A percentile compares a stretch with the other conserved stretches of the same genome.
phyloP scores from a whole-genome alignment of 2,329 filamentous ascomycete genomes.

The Ophiostoma tasmaniense region DNA sequence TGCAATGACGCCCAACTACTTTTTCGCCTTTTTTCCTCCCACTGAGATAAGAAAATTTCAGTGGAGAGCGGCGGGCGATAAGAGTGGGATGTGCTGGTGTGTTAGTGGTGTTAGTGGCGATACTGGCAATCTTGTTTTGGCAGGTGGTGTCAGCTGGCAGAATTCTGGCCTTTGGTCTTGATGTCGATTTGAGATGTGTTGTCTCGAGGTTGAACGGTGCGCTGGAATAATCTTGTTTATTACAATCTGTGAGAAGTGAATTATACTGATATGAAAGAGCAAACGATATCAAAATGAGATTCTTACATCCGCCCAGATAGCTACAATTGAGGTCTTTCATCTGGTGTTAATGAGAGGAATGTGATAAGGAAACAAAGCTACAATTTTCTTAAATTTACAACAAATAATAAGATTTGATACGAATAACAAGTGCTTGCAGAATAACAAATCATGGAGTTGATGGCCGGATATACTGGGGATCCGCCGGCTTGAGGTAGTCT shows the following conservation, averaged over 20 bases:
- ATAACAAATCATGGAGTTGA: background rate
- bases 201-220: too few species aligned
- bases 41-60: conserved; percentile 13
- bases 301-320: too few species aligned
- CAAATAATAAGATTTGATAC: too few species aligned
- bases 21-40: conserved; percentile 13
- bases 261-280: too few species aligned
- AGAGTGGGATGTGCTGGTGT: background rate
- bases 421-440: background rate
- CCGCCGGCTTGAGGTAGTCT: conserved; percentile 9
- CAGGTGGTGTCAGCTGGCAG: background rate
- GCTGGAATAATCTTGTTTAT: too few species aligned
- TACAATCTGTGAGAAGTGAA: too few species aligned
- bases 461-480: background rate
- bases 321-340: too few species aligned
- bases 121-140: background rate
- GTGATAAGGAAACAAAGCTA: too few species aligned
- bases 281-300: too few species aligned
- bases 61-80: conserved; percentile 7
- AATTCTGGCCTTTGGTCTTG: background rate
- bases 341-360: too few species aligned
- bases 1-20: conserved; percentile 10
- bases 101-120: background rate
- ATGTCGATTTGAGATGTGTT: too few species aligned
- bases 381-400: too few species aligned